A percentile compares a stretch with the other conserved stretches of the same genome.
phyloP scores from a whole-genome alignment of 1,284 basidiomycete species.

The Leccinum subspadiceum region DNA sequence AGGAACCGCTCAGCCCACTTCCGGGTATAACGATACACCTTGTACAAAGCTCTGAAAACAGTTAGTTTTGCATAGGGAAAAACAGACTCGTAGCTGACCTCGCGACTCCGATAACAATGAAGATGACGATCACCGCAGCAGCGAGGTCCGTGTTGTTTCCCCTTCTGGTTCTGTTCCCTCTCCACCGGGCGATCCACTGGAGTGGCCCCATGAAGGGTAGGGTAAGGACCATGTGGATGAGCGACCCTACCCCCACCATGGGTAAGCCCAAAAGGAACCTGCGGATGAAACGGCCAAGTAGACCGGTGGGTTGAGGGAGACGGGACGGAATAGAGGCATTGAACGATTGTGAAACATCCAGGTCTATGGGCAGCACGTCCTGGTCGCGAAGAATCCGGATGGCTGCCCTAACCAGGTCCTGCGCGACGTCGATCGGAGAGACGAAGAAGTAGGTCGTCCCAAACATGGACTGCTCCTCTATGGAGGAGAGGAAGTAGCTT shows the following conservation, averaged over 20 bases:
- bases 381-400: slow-evolving; percentile 64
- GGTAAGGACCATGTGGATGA: slow-evolving; percentile 67
- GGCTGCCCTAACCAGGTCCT: slow-evolving; percentile 62
- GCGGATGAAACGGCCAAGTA: slow-evolving; percentile 55
- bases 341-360: slow-evolving; percentile 25
- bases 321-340: slow-evolving; percentile 11
- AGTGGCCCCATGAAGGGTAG: slow-evolving; percentile 60
- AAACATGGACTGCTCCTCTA: slow-evolving; percentile 37
- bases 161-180: slow-evolving; percentile 51
- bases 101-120: slow-evolving; percentile 61
- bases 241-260: slow-evolving; percentile 71
- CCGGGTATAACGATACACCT: slow-evolving; percentile 68
- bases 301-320: slow-evolving; percentile 29
- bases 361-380: slow-evolving; percentile 43
- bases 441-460: slow-evolving; percentile 49
- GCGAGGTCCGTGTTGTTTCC: slow-evolving; percentile 59
- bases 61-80: background rate
- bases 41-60: slow-evolving; percentile 56
- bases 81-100: slow-evolving; percentile 44
- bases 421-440: slow-evolving; percentile 57
- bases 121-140: slow-evolving; percentile 57
- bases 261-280: slow-evolving; percentile 74
- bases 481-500: slow-evolving; percentile 54
- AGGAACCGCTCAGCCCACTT: slow-evolving; percentile 57
- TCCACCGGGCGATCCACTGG: slow-evolving; percentile 63